Percentiles rank a stretch among this genome's conserved stretches.
Evolutionary conservation across 345 rosid genomes (phyloP).

Genomic region (Eucalyptus microcorys): DNA sequence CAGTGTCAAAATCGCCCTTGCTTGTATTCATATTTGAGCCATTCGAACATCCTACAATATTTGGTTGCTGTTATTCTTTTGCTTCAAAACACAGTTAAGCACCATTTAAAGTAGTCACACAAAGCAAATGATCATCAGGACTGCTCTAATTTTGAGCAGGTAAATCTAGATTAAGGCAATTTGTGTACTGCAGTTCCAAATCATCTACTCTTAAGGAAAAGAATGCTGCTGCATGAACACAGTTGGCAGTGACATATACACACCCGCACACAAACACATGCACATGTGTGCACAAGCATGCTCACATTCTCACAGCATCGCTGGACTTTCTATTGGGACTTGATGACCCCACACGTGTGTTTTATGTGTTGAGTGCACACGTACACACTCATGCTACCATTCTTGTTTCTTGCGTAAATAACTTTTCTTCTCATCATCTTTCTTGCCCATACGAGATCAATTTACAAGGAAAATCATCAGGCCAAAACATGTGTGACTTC

Average conservation of each 20-base stretch:
- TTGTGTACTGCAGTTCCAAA: not conserved
- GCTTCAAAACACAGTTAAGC: not conserved
- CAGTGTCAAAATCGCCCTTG: not conserved
- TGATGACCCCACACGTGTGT: not conserved
- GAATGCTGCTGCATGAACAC: not conserved
- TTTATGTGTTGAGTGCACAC: not conserved
- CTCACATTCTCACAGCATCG: not conserved
- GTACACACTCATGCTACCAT: not conserved
- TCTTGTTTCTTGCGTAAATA: not conserved
- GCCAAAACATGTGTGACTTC: not conserved
- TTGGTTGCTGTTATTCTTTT: not conserved
- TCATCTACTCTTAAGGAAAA: not conserved
- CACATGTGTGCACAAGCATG: not conserved
- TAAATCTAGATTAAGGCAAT: not conserved
- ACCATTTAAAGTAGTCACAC: not conserved
- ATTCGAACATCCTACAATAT: not conserved
- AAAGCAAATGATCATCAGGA: not conserved
- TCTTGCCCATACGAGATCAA: not conserved
- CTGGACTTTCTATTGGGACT: not conserved
- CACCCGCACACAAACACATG: not conserved
- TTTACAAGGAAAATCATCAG: not conserved
- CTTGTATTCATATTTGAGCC: not conserved
- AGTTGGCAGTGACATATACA: not conserved
- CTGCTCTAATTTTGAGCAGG: not conserved
- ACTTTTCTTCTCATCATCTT: not conserved